These are phyloP conservation scores for Zopfia rhizophila DNA, from an alignment of 2,329 filamentous ascomycete species.

Conservation along the genomic window DNA sequence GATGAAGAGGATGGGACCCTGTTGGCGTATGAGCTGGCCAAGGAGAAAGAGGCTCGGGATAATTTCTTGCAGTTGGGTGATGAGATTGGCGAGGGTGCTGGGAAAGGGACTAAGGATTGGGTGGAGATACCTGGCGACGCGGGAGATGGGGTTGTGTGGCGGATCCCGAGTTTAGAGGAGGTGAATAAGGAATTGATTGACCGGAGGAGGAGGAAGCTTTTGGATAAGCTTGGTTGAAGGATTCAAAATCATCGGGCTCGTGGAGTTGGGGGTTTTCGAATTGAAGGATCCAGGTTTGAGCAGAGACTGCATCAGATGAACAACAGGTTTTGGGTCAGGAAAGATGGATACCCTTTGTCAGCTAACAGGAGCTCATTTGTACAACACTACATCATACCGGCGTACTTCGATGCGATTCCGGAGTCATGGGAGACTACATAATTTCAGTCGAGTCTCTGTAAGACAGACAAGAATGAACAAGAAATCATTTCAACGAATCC, in stretches of 20 bases:
- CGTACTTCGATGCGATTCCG: constrained; percentile 3
- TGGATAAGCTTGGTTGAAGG: constrained; percentile 79
- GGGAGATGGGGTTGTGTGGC: constrained; percentile 85
- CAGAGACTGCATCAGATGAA: no score
- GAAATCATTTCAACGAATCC: no score
- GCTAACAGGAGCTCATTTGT: constrained; percentile 6
- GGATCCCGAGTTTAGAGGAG: constrained; percentile 85
- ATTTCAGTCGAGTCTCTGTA: no score
- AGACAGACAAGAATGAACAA: no score
- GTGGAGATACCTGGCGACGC: constrained; percentile 86
- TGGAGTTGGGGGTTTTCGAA: no score
- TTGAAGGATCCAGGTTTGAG: background rate
- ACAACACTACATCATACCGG: background rate
- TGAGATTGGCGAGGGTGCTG: constrained; percentile 61
- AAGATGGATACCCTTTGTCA: constrained; percentile 29
- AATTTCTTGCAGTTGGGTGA: constrained; percentile 69
- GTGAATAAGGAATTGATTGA: constrained; percentile 96
- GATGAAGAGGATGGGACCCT: constrained; percentile 89
- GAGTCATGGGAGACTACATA: no score
- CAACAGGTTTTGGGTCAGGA: background rate
- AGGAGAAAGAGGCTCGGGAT: constrained; percentile 83
- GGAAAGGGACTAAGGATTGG: constrained; percentile 65
- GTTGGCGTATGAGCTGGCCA: constrained; percentile 81
- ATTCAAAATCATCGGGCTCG: no score
- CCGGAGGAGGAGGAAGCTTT: constrained; percentile 79